Percentiles rank a stretch among this genome's conserved stretches.
These are phyloP conservation scores for Kuraishia ogatae DNA, from an alignment of 805 yeast species.

Conservation along the genomic window DNA sequence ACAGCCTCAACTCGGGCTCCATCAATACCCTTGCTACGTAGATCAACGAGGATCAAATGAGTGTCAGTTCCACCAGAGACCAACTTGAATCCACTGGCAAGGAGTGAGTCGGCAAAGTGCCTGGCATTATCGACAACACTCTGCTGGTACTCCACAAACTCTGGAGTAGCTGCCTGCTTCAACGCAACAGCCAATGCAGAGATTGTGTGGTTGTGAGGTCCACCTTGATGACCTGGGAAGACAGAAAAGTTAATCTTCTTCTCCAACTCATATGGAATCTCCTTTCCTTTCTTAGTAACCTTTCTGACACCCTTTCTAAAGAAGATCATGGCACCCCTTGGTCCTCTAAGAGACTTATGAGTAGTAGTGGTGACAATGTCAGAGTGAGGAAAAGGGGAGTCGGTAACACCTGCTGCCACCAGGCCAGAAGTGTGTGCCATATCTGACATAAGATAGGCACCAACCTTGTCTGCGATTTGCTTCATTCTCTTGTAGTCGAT, in stretches of 20 bases:
- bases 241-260: constrained; percentile 91
- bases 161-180: constrained; percentile 85
- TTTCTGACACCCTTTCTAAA: constrained; percentile 90
- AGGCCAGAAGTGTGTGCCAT: constrained; percentile 98
- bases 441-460: constrained; percentile 87
- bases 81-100: constrained; percentile 56
- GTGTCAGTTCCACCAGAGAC: constrained; percentile 95
- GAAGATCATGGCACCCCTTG: constrained; percentile 98
- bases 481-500: constrained; percentile 88
- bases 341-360: constrained; percentile 96
- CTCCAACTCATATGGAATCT: constrained; percentile 80
- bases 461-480: constrained; percentile 84
- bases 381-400: constrained; percentile 87
- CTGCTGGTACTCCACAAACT: constrained; percentile 78
- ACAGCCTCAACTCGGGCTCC: constrained; percentile 95
- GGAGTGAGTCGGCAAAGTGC: constrained; percentile 63
- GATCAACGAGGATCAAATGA: constrained; percentile 79
- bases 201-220: constrained; percentile 98
- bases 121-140: constrained; percentile 77
- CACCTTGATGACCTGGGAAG: constrained; percentile 99
- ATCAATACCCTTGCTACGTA: constrained; percentile 74
- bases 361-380: constrained; percentile 98
- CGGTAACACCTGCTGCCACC: constrained; percentile 89
- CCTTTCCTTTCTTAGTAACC: constrained; percentile 78
- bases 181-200: constrained; percentile 93